A percentile compares a stretch with the other conserved stretches of the same genome.
Conservation (phyloP, 371 early-diverging fungal genomes). For the Chytridium lagenaria region DNA sequence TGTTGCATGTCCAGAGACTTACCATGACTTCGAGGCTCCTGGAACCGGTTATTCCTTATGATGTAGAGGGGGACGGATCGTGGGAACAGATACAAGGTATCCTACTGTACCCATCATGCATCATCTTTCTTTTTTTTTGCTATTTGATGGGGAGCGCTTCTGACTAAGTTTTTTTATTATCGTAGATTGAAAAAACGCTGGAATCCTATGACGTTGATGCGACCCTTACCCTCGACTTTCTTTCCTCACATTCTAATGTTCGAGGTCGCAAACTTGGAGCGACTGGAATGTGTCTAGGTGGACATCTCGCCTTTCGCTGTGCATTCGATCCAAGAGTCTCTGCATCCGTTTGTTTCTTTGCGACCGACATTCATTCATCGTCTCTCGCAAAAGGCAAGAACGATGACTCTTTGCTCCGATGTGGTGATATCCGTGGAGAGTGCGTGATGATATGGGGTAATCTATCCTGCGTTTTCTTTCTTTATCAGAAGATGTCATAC, state of each 20-base stretch:
- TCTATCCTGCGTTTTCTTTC: too few relatives aligned
- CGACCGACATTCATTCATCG: conserved; percentile 62
- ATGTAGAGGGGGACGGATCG: conserved; percentile 58
- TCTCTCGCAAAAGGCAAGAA: conserved; percentile 54
- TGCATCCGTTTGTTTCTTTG: conserved; percentile 60
- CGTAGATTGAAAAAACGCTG: conserved; percentile 56
- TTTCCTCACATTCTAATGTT: conserved; percentile 54
- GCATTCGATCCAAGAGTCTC: conserved; percentile 60
- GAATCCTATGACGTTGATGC: conserved; percentile 62
- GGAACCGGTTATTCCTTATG: conserved; percentile 59
- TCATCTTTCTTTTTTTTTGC: neutral
- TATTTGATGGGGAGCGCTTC: neutral
- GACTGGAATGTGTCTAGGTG: conserved; percentile 63
- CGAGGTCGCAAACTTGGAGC: conserved; percentile 55
- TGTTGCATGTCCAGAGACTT: conserved; percentile 60
- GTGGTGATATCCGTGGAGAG: conserved; percentile 58
- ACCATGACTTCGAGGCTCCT: conserved; percentile 60
- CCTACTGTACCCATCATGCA: neutral
- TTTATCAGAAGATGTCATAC: too few relatives aligned
- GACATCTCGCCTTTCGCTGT: conserved; percentile 59
- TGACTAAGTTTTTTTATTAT: conserved; percentile 5
- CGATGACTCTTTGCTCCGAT: conserved; percentile 51
- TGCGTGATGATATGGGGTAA: conserved; percentile 62
- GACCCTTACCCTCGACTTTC: conserved; percentile 52
- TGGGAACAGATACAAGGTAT: conserved; percentile 32